Percentiles rank a stretch among this genome's conserved stretches.
Conservation (phyloP, 2,329 filamentous ascomycete genomes). For the Diaporthe citriasiana region DNA sequence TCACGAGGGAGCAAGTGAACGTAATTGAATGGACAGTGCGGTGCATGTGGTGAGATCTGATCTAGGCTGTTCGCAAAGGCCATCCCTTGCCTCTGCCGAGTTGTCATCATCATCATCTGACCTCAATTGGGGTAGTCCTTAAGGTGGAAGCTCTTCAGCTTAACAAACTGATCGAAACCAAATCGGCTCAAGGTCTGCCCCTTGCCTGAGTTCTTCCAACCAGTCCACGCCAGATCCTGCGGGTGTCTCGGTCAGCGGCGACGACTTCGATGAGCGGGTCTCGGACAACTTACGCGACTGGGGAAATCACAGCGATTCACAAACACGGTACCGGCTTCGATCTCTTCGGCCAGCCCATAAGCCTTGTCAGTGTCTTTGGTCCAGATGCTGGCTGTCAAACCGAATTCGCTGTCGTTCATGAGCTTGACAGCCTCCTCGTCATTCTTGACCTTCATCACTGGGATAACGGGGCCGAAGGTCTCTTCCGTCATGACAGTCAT, state of each 20-base stretch:
- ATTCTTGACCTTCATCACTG: conserved; percentile 85
- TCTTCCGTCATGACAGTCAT: conserved; percentile 95
- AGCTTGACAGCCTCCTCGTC: conserved; percentile 85
- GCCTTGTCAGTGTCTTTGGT: conserved; percentile 86
- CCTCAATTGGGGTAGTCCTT: conserved; percentile 80
- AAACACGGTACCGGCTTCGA: conserved; percentile 96
- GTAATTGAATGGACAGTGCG: conserved; percentile 27
- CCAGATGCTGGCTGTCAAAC: conserved; percentile 97
- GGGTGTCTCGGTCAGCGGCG: conserved; percentile 45
- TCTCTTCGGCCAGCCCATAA: conserved; percentile 80
- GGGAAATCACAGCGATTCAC: conserved; percentile 96
- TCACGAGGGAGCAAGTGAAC: conserved; percentile 22
- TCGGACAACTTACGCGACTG: conserved; percentile 76
- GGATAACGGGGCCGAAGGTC: conserved; percentile 94
- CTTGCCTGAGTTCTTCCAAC: conserved; percentile 97
- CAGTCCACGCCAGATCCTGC: conserved; percentile 94
- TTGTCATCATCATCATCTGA: conserved; percentile 24
- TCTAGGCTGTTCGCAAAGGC: conserved; percentile 32
- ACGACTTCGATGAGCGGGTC: conserved; percentile 36
- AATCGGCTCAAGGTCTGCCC: conserved; percentile 90
- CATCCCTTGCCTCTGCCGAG: conserved; percentile 41
- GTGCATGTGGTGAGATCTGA: conserved; percentile 23
- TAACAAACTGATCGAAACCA: conserved; percentile 95
- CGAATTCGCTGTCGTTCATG: conserved; percentile 97
- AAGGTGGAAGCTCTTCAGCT: conserved; percentile 95